Percentiles rank a stretch among this genome's conserved stretches.
These are phyloP conservation scores for Aureobasidium sp. DNA, from an alignment of 2,329 filamentous ascomycete genomes.

Conservation along the genomic window DNA sequence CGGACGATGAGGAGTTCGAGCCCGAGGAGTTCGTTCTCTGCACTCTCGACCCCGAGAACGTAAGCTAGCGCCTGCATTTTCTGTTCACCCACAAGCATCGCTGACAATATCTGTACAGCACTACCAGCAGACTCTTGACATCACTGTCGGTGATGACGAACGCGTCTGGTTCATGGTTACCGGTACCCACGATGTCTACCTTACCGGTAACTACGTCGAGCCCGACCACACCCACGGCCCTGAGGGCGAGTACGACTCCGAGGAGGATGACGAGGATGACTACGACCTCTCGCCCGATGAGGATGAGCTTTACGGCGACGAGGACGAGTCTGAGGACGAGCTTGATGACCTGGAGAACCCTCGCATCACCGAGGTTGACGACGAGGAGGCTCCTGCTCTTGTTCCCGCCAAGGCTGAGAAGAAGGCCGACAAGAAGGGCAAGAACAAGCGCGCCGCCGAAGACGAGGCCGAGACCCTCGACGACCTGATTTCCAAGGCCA, in stretches of 20 bases:
- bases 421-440: constrained; percentile 55
- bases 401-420: constrained; percentile 38
- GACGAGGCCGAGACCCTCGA: constrained; percentile 61
- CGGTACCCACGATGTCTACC: constrained; percentile 81
- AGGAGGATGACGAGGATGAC: constrained; percentile 48
- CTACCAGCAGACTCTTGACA: constrained; percentile 92
- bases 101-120: constrained; percentile 51
- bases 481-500: constrained; percentile 72
- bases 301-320: constrained; percentile 58
- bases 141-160: constrained; percentile 84
- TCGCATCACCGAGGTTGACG: constrained; percentile 75
- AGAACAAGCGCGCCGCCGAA: constrained; percentile 90
- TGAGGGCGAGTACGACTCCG: constrained; percentile 55
- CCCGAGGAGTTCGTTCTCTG: constrained; percentile 90
- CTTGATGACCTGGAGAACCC: constrained; percentile 63
- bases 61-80: constrained; percentile 42
- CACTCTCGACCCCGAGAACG: constrained; percentile 88
- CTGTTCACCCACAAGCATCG: neutral
- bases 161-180: constrained; percentile 85
- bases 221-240: constrained; percentile 55
- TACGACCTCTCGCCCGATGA: constrained; percentile 77
- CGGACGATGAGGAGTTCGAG: constrained; percentile 57
- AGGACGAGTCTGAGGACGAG: constrained; percentile 48
- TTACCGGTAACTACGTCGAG: constrained; percentile 94
- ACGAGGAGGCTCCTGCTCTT: constrained; percentile 59